Conservation (phyloP, 306 rosid species). For the Prunus davidiana region DNA sequence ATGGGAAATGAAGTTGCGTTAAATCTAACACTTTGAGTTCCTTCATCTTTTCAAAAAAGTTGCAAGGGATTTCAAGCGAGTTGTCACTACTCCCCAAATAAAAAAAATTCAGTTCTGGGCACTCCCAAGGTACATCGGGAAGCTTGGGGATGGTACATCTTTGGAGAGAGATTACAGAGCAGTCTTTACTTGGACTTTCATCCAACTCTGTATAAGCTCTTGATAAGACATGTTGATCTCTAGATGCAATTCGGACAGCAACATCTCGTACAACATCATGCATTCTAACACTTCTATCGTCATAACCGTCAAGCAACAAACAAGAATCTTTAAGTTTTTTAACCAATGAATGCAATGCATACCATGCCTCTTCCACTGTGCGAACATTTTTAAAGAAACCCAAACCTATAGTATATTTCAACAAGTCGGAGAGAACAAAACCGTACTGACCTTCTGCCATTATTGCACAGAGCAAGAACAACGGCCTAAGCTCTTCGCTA, state of each 20-base stretch:
- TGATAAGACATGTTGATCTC: background rate
- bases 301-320: background rate
- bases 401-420: background rate
- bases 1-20: background rate
- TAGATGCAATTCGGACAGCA: conserved; percentile 23
- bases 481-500: background rate
- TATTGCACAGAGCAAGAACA: conserved; percentile 12
- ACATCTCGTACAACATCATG: conserved; percentile 31
- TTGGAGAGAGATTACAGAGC: no score
- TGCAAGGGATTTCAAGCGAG: background rate
- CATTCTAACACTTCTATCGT: conserved; percentile 1
- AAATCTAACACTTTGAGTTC: conserved; percentile 23
- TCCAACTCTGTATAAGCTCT: background rate
- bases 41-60: conserved; percentile 11
- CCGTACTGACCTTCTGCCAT: accelerated
- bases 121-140: conserved; percentile 6
- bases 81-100: no score
- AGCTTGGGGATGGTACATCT: background rate
- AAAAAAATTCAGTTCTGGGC: background rate
- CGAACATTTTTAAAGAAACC: background rate
- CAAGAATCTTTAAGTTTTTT: conserved; percentile 9
- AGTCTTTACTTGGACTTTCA: conserved; percentile 1
- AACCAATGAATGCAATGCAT: background rate
- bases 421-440: accelerated
- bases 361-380: background rate